Conservation (phyloP, 441 rosid species). For the Populus hybrid region DNA sequence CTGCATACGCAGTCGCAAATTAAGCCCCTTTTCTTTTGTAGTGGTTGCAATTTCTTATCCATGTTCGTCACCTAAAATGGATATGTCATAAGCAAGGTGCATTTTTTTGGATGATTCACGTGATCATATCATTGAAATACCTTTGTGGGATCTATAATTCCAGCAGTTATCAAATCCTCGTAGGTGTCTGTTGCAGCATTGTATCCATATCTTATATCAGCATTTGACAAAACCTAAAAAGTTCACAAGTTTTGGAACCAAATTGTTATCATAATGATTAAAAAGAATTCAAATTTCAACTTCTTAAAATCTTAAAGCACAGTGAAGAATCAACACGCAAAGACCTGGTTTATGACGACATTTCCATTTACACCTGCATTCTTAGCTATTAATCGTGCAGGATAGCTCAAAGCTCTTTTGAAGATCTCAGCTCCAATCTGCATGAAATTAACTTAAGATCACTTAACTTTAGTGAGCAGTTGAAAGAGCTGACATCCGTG, state of each 20-base stretch:
- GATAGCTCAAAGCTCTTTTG: constrained; percentile 71
- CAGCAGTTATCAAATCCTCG: constrained; percentile 71
- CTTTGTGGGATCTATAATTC: constrained; percentile 88
- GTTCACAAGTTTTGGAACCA: background rate
- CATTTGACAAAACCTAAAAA: constrained; percentile 49
- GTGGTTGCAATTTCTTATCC: background rate
- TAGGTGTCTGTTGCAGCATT: constrained; percentile 71
- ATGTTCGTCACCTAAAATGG: background rate
- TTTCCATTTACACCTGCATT: constrained; percentile 79
- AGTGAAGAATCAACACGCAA: constrained; percentile 11
- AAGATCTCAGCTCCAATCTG: constrained; percentile 91
- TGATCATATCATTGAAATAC: constrained; percentile 26
- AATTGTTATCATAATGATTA: background rate
- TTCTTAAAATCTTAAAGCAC: background rate
- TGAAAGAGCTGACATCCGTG: background rate
- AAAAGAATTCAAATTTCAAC: background rate
- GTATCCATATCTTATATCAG: constrained; percentile 60
- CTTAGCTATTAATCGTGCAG: constrained; percentile 67
- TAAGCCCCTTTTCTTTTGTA: background rate
- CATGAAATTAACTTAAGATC: background rate
- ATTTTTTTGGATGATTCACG: background rate
- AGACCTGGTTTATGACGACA: constrained; percentile 68
- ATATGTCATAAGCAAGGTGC: background rate
- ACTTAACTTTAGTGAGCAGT: background rate
- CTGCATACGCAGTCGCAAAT: background rate